Base-by-base conservation (phyloP, 768 basidiomycete genomes). In the Russula sp. region DNA sequence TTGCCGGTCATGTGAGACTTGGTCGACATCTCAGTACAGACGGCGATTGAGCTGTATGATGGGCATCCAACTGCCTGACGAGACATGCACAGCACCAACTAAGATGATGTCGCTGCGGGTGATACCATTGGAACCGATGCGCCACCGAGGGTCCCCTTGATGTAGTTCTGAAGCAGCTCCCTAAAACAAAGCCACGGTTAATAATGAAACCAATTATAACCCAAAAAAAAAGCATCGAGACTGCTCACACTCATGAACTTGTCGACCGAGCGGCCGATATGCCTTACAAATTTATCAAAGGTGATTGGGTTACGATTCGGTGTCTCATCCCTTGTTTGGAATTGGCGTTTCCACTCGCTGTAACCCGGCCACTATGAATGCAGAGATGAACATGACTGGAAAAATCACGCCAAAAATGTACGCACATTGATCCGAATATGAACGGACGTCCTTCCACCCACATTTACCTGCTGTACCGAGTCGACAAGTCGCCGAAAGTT, bases 31-130 rank as follows among this genome's bases (percentile, higher is more conserved):
- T 63, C 39, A 63, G 39, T 45, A 38, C n/a, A 64, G n/a, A 16
- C 48, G 63, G 45, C 63, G 63, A 20, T 64, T 64, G 9, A 66
- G 63, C n/a, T 66, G 65, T 3, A 66, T 55, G 58, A 66, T 65
- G 11, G 66, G 66, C 66, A 66, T 66, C 66, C 63, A 66, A 34
- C 66, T 66, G 2, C 66, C 66, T 2, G 66, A 60, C 13, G 66
- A 66, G n/a, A 66, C 66, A 34, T 66, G 66, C 32, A 65, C 56
- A 0, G 56, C 64, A 22, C 66, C 66, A 11, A 65, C 55, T 7
- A 66, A 39, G n/a, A 53, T 61, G 29, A 66, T 52, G 16, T 66
- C 59, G 22, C 48, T 53, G n/a, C 43, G 59, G 10, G 55, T 56
- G 42, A 66, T 66, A 32, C 66, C 59, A 16, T 58, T 54, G 6